Evolutionary conservation across 2,329 filamentous ascomycete species (phyloP), one percentile per base, ranked within the genome.

Genomic region (Arthrinium puccinioides): DNA sequence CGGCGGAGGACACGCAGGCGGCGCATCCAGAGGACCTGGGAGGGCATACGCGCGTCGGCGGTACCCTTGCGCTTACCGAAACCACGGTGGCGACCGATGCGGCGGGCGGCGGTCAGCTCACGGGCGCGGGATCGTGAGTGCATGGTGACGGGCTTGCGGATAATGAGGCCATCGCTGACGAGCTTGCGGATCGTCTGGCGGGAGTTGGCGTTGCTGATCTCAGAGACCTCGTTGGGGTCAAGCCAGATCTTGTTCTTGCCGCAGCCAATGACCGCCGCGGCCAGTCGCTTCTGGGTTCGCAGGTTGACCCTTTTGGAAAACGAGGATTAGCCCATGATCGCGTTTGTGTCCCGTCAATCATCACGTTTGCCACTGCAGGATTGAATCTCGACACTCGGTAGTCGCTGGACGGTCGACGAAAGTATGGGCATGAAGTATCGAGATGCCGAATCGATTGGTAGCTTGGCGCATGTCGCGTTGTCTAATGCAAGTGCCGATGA

Each of bases 31-130:
- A 97, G 79, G 59, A 98, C 78, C 77, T 96, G 88, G 86, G 82
- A 84, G 65, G 90, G 90, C 92, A 98, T 98, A 83, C 92, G 87
- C 67, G 92, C 90, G 68, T 98, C 90, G 67, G 87, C 87, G 63
- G 94, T 97, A 96, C 92, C 94, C 90, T 98, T 98, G 74, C 92
- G 87, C 88, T 98, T 98, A 87, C 92, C 92, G 77, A 95, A 95
- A 67, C 92, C 92, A 72, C 92, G 85, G 81, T 98, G 92, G 73
- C 92, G 82, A 66, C 92, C 92, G 64, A 94, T 89, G 65, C 89
- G 80, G 74, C 92, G 84, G 67, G 92, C 86, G 52, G 87, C 86
- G 70, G 85, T 94, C 69, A 98, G 79, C 72, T 92, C 89, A 62
- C 94, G 86, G 63, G 92, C 92, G 64, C 92, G 87, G 61, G 87